Evolutionary conservation across 2,329 filamentous ascomycete genomes (phyloP).

Genomic region (Alternaria triticimaculans): DNA sequence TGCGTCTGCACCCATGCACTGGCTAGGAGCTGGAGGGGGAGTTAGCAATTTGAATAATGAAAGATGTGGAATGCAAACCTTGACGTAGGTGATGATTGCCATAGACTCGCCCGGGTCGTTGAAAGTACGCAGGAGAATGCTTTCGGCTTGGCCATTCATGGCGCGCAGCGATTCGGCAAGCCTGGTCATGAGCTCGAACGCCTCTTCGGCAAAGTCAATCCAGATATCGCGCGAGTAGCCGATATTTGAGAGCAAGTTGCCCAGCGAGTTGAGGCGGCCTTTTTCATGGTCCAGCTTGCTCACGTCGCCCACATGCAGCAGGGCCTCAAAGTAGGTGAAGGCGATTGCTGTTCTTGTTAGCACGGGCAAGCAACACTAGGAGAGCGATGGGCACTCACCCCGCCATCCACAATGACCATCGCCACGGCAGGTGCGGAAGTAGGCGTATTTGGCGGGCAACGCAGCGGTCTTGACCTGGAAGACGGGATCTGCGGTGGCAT

Average conservation of each 20-base stretch:
- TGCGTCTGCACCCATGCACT: conserved; percentile 84
- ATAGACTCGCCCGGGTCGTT: conserved; percentile 73
- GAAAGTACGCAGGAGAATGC: conserved; percentile 69
- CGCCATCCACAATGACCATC: conserved; percentile 98
- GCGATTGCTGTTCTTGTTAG: conserved; percentile 72
- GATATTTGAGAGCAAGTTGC: conserved; percentile 71
- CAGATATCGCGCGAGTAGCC: conserved; percentile 74
- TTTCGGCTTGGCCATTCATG: conserved; percentile 59
- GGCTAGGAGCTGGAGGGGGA: conserved; percentile 70
- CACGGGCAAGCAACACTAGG: conserved; percentile 8
- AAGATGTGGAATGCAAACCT: conserved; percentile 53
- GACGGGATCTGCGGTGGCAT: conserved; percentile 83
- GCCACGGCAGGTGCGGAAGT: conserved; percentile 85
- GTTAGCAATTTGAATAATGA: conserved; percentile 7
- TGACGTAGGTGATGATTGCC: conserved; percentile 83
- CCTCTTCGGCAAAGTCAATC: conserved; percentile 84
- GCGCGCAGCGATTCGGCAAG: conserved; percentile 64
- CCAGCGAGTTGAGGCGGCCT: conserved; percentile 73
- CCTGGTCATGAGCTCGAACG: conserved; percentile 69
- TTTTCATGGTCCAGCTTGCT: conserved; percentile 73
- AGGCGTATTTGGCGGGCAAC: conserved; percentile 81
- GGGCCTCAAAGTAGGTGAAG: conserved; percentile 89
- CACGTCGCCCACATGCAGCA: conserved; percentile 71
- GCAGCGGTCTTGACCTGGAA: conserved; percentile 87
- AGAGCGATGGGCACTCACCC: conserved; percentile 66